phyloP scores from a whole-genome alignment of 139 green algal genomes.

The Auxenochlorella pyrenoidosa region DNA sequence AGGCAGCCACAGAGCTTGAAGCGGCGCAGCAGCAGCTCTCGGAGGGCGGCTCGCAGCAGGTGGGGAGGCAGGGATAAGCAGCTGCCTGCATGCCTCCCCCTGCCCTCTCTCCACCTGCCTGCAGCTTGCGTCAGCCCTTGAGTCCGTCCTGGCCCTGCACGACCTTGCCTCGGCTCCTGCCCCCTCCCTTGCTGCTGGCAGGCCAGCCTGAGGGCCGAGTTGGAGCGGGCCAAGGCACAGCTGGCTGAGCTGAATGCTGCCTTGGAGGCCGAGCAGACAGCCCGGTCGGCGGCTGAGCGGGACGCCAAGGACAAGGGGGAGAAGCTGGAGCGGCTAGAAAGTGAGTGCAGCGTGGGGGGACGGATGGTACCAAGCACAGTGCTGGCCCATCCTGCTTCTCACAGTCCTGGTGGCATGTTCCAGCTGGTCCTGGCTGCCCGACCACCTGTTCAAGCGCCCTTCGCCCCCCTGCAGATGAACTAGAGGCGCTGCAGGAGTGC shows the following conservation, averaged over 20 bases:
- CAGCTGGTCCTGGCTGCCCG: background rate
- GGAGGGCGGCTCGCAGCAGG: conserved; percentile 15
- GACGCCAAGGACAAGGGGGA: conserved; percentile 45
- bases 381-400: background rate
- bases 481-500: conserved; percentile 76
- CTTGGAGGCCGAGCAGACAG: conserved; percentile 35
- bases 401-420: background rate
- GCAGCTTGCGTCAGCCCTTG: background rate
- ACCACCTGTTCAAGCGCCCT: too few relatives aligned
- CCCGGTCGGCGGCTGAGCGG: background rate
- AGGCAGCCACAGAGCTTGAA: conserved; percentile 18
- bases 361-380: too few relatives aligned
- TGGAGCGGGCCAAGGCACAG: background rate
- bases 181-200: background rate
- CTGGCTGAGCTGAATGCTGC: background rate
- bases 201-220: conserved; percentile 3
- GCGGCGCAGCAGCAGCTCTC: background rate
- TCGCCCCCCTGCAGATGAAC: conserved; percentile 60
- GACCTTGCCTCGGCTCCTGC: background rate
- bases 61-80: background rate
- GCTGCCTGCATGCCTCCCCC: background rate
- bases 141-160: too few relatives aligned
- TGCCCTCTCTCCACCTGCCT: background rate
- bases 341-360: background rate
- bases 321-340: conserved; percentile 45